Conservation (phyloP, 2,329 filamentous ascomycete species). For the Penicillium polonicum region DNA sequence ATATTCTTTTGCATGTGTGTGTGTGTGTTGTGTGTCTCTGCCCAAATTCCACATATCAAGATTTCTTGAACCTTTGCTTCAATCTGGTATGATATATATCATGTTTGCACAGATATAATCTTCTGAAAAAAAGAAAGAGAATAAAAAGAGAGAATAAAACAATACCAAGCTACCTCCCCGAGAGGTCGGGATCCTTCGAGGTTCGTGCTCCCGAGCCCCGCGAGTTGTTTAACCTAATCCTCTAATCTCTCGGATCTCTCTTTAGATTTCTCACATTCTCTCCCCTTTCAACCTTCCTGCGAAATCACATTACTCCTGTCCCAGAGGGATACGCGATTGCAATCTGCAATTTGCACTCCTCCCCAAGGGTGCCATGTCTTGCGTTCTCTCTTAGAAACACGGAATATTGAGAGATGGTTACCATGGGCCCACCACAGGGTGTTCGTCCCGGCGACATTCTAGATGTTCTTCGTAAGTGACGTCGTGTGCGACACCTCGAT, state of each 20-base stretch:
- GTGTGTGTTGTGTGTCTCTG: not conserved
- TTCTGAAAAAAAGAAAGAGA: not conserved
- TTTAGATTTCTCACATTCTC: conserved; percentile 20
- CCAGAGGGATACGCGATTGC: conserved; percentile 7
- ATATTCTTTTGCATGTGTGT: not conserved
- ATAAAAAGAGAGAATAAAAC: no score
- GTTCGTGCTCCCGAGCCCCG: conserved; percentile 22
- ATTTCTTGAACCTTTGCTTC: not conserved
- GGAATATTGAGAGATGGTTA: conserved; percentile 11
- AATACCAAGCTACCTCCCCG: conserved; percentile 2
- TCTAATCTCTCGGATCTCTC: conserved; percentile 8
- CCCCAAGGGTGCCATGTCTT: conserved; percentile 33
- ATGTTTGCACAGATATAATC: not conserved
- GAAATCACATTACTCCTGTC: conserved; percentile 14
- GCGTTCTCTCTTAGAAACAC: conserved; percentile 17
- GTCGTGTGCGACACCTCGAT: conserved; percentile 10
- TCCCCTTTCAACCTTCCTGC: conserved; percentile 16
- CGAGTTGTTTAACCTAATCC: conserved; percentile 18
- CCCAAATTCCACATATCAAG: not conserved
- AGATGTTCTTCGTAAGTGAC: conserved; percentile 47
- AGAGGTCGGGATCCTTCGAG: conserved; percentile 12
- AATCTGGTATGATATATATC: not conserved
- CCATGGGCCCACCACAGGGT: conserved; percentile 33
- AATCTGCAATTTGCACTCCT: conserved; percentile 2
- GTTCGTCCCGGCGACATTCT: conserved; percentile 45